phyloP scores from a whole-genome alignment of 2,329 filamentous ascomycete genomes.

The Trichoderma brevicompactum region DNA sequence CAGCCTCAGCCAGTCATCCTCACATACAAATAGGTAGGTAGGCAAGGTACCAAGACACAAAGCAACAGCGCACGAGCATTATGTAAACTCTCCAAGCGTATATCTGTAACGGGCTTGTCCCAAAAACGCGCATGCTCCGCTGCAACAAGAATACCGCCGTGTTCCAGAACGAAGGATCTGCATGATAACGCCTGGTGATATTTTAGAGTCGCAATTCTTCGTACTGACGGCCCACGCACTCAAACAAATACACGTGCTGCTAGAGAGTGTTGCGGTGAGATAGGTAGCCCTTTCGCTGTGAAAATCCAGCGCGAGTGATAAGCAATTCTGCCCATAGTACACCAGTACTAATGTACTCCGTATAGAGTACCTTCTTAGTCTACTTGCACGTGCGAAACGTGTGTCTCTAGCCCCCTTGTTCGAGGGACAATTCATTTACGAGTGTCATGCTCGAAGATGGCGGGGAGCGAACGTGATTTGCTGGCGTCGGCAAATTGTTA shows the following conservation, averaged over 20 bases:
- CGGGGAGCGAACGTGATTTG: conserved; percentile 17
- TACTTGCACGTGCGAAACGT: conserved; percentile 19
- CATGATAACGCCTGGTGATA: neutral
- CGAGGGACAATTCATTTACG: conserved; percentile 10
- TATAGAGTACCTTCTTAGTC: neutral
- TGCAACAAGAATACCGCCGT: neutral
- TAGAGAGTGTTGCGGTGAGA: neutral
- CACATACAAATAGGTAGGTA: neutral
- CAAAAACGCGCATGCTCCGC: conserved; percentile 11
- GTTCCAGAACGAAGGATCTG: conserved; percentile 27
- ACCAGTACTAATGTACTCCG: neutral
- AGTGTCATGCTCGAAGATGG: conserved; percentile 13
- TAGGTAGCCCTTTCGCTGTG: neutral
- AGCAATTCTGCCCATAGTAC: neutral
- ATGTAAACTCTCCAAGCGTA: neutral
- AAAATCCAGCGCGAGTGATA: neutral
- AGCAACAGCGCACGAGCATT: neutral
- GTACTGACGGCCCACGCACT: conserved; percentile 5
- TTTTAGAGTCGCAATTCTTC: conserved; percentile 14
- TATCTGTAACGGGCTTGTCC: conserved; percentile 16
- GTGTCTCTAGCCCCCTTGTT: conserved; percentile 1
- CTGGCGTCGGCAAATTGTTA: conserved; percentile 21
- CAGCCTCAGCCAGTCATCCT: neutral
- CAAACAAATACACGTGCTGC: neutral
- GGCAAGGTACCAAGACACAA: neutral